Evolutionary conservation across 2,329 filamentous ascomycete species (phyloP).

Genomic region (Epicoccum nigrum): DNA sequence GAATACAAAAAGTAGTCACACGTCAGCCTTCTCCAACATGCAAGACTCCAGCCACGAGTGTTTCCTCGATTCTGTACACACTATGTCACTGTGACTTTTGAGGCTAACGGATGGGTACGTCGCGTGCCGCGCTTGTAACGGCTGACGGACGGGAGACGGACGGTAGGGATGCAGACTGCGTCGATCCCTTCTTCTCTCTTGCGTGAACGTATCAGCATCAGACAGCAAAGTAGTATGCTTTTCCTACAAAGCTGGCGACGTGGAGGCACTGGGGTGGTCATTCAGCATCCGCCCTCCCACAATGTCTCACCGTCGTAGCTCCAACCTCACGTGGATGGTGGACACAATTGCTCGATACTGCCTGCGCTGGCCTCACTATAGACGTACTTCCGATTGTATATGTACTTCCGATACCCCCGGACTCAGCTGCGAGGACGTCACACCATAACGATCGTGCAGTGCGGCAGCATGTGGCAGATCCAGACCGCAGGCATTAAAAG

Average conservation of each 20-base stretch:
- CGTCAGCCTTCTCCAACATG: slow-evolving; percentile 10
- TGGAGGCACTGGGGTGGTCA: neutral
- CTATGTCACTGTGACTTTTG: slow-evolving; percentile 18
- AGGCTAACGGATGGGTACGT: slow-evolving; percentile 19
- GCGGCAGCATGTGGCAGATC: slow-evolving; percentile 34
- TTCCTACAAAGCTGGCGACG: neutral
- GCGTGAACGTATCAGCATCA: slow-evolving; percentile 21
- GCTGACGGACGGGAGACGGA: slow-evolving; percentile 38
- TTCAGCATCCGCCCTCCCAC: neutral
- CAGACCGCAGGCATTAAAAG: slow-evolving; percentile 32
- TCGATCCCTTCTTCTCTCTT: slow-evolving; percentile 29
- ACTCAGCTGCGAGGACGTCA: slow-evolving; percentile 23
- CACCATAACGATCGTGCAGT: slow-evolving; percentile 32
- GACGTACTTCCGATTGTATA: slow-evolving; percentile 2
- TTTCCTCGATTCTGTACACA: slow-evolving; percentile 18
- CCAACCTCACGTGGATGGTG: slow-evolving; percentile 3
- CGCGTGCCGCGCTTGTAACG: slow-evolving; percentile 38
- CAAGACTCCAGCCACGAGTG: slow-evolving; percentile 10
- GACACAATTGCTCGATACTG: slow-evolving; percentile 17
- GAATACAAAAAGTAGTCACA: slow-evolving; percentile 22
- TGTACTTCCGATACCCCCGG: neutral
- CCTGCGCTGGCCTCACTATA: slow-evolving; percentile 21
- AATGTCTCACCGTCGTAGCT: slow-evolving; percentile 2
- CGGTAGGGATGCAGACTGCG: slow-evolving; percentile 21
- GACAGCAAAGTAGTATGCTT: slow-evolving; percentile 11